Evolutionary conservation across 805 yeast genomes (phyloP), one percentile per base, ranked within the genome.

Genomic region (Candida ipomoeae): DNA sequence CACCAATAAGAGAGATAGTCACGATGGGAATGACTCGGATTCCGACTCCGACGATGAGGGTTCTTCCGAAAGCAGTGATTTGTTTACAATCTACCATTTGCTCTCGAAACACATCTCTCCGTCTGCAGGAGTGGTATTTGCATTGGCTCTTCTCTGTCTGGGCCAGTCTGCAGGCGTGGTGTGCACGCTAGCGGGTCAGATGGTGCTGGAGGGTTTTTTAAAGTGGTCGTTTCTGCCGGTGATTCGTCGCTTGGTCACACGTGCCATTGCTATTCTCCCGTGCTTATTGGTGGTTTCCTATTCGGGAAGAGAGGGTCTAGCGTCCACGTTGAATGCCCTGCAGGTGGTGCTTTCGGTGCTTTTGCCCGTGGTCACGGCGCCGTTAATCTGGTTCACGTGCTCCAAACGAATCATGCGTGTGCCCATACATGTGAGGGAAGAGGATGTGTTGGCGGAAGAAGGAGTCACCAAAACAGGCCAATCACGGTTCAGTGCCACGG

Each of bases 161-260:
- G 97, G 97, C n/a, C 92, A 90, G 62, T 85, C 94, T 60, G 97
- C 97, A 2, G 97, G 97, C 39, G 87, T 92, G 37, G 96, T 90
- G 17, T 90, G 96, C 63, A 91, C 97, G 0, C 77, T 91, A 60
- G 91, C 97, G 1, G 96, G 97, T 35, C 97, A 90, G 65, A 88
- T 89, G 82, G 95, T 90, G 7, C 83, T 89, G 61, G 96, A 90
- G 65, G 97, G 97, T 0, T 91, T 89, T 60, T 74, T 89, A 23
- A 74, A 79, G 53, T 87, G 96, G 87, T 73, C 86, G 6, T 77
- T 89, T 53, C 82, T 87, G 34, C 97, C 97, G 1, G 90, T 90
- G 70, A 73, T 85, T 2, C 79, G 96, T 49, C 77, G 96, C 53
- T 71, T 90, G 40, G 73, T 88, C 23, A 90, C 97, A 0, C 76